Evolutionary conservation across 202 grass and related monocot genomes (phyloP), one percentile per base, ranked within the genome.

Genomic region (Brachypodium distachyon): DNA sequence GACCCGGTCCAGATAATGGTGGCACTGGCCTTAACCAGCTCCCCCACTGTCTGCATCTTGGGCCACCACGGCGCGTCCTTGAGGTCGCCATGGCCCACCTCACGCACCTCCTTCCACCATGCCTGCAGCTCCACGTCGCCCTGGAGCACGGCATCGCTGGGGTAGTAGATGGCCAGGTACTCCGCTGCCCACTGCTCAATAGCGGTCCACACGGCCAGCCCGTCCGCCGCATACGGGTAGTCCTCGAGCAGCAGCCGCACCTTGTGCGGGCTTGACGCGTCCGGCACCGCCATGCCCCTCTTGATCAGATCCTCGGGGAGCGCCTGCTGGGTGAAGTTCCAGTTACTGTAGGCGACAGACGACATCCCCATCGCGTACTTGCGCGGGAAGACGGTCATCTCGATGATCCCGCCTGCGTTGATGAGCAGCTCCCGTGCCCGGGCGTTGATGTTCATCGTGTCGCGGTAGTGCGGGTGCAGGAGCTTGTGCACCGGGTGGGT

Each of bases 361-460:
- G 80, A 83, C 80, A 90, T 59, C 40, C 66, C 82, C 63, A 90
- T 77, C 5, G 83, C 62, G 50, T 84, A 80, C 50, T 83, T 83
- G 19, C 78, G 76, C 7, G 88, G 88, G 33, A 43, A 72, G 72
- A 90, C 81, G 10, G 80, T 78, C 5, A 10, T 28, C 70, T 90
- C 88, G 0, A 90, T 80, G 21, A 90, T 77, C 33, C 88, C 88
- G 6, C 80, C 84, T 1, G 36, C 88, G 50, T 87, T 90, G 44
- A 90, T 90, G 16, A 90, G 71, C 29, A 41, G 87, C 61, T 87
- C 80, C 5, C 88, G 84, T 28, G 88, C 88, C 63, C 87, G 61
- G 3, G 88, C 88, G 29, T 90, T 90, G 60, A 90, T 87, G 6
- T 72, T 84, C 88, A 90, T 76, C 7, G 88, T 90, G 70, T 90